Evolutionary conservation across 257 asterid species (phyloP).

Genomic region (Solanum chmielewskii): DNA sequence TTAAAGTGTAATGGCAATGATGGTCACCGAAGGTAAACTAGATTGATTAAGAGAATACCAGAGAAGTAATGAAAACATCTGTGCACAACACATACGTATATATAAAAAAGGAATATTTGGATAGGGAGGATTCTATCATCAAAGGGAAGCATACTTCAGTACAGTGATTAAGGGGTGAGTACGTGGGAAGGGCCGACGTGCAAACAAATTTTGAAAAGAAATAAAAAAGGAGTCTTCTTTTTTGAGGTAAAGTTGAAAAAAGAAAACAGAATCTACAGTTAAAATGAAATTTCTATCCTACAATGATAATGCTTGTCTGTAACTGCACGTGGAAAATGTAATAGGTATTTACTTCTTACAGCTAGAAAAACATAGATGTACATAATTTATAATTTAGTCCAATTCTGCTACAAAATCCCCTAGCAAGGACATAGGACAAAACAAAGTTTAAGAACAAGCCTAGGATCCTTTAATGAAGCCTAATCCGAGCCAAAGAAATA

Average conservation of each 20-base stretch:
- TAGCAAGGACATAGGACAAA: background rate
- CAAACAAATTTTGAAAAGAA: background rate
- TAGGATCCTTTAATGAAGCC: background rate
- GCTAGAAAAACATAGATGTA: background rate
- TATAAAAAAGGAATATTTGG: background rate
- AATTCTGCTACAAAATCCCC: background rate
- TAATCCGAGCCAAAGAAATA: background rate
- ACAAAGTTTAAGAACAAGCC: background rate
- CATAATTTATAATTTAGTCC: background rate
- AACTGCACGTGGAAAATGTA: background rate
- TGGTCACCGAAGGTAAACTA: background rate
- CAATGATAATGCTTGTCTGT: background rate
- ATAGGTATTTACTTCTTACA: background rate
- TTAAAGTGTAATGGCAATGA: background rate
- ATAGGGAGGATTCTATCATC: background rate
- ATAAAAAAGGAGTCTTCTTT: background rate
- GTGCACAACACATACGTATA: background rate
- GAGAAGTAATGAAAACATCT: background rate
- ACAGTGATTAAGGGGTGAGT: background rate
- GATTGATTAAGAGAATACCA: background rate
- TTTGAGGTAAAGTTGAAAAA: background rate
- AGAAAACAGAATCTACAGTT: background rate
- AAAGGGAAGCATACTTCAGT: background rate
- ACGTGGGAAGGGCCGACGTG: background rate
- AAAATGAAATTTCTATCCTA: background rate